Conservation (phyloP, 106 monocot species). For the Gastrodia elata region DNA sequence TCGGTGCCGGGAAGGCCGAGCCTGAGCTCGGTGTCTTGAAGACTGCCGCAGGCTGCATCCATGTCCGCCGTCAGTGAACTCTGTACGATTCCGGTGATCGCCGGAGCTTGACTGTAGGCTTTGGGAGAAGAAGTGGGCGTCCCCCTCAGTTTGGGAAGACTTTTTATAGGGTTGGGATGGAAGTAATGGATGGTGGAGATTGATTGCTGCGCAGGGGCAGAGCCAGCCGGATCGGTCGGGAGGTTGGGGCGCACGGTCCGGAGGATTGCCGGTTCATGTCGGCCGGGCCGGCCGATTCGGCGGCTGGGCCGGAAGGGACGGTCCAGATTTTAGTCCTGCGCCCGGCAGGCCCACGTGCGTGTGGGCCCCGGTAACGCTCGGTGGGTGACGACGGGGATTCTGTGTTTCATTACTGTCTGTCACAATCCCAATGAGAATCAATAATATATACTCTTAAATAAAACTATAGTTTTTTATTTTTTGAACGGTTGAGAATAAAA, state of each 20-base stretch:
- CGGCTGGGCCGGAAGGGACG: conserved; percentile 7
- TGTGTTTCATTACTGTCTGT: background rate
- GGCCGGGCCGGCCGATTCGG: background rate
- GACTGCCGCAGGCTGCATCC: conserved; percentile 21
- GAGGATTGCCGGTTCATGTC: conserved; percentile 3
- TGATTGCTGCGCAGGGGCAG: background rate
- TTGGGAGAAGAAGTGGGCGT: background rate
- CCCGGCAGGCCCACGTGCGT: conserved; percentile 5
- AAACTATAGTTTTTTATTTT: too few species aligned
- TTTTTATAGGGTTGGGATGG: background rate
- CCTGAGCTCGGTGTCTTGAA: conserved; percentile 68
- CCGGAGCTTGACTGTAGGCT: background rate
- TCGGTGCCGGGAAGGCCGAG: conserved; percentile 62
- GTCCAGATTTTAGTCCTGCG: conserved; percentile 1
- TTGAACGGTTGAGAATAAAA: too few species aligned
- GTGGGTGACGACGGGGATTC: background rate
- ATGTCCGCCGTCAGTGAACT: background rate
- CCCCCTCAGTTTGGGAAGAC: background rate
- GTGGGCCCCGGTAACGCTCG: background rate
- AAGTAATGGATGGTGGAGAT: background rate
- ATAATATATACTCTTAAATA: too few species aligned
- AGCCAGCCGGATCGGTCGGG: conserved; percentile 10
- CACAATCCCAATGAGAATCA: too few species aligned
- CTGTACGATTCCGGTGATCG: background rate
- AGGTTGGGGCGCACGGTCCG: background rate